These are phyloP conservation scores for Agaricus sinodeliciosus DNA, from an alignment of 768 basidiomycete genomes.

Conservation along the genomic window DNA sequence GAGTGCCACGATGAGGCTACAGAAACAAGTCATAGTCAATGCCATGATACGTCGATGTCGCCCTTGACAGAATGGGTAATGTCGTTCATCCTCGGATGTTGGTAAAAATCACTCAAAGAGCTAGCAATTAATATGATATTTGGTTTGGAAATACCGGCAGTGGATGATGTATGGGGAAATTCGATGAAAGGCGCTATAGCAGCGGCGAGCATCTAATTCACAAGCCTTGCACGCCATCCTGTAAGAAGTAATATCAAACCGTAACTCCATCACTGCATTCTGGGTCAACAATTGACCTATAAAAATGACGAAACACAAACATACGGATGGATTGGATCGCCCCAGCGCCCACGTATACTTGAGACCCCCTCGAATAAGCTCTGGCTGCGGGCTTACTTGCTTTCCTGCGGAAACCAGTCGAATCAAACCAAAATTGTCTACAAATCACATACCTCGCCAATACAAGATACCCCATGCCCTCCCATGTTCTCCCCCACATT, in stretches of 20 bases:
- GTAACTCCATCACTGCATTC: not conserved
- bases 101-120: not conserved
- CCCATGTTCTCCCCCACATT: constrained; percentile 67
- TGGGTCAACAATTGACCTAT: no score
- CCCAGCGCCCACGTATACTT: constrained; percentile 74
- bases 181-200: not conserved
- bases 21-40: no score
- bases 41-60: no score
- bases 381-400: constrained; percentile 49
- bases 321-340: constrained; percentile 25
- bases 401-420: constrained; percentile 38
- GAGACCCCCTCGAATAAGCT: constrained; percentile 61
- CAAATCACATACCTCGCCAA: constrained; percentile 63
- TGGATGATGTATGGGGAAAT: not conserved
- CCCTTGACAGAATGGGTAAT: no score
- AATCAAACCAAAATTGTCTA: not conserved
- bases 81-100: no score
- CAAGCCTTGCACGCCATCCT: not conserved
- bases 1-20: no score
- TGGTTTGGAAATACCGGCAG: not conserved
- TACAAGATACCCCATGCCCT: constrained; percentile 78
- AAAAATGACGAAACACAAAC: not conserved
- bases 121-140: not conserved
- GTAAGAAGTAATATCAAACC: not conserved
- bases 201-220: not conserved